Conservation (phyloP, 2,329 filamentous ascomycete species). For the Mariannaea sp. region DNA sequence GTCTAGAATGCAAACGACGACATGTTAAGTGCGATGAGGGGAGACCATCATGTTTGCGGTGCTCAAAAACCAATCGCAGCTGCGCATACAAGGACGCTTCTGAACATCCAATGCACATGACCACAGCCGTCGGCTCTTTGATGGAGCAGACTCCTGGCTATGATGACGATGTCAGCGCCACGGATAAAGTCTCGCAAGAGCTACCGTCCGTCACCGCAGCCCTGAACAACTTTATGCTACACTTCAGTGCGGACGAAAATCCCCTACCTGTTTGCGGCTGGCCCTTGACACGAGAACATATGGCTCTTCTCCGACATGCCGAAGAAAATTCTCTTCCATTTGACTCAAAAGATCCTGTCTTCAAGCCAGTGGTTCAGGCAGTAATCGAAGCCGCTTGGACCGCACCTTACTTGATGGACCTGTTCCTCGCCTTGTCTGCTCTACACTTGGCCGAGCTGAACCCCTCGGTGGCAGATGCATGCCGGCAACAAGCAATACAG, state of each 20-base stretch:
- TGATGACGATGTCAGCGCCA: not conserved
- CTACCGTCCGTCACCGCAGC: not conserved
- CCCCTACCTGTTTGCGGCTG: not conserved
- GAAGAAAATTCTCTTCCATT: not conserved
- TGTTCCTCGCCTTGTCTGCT: not conserved
- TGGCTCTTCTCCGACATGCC: conserved; percentile 4
- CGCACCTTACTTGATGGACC: conserved; percentile 8
- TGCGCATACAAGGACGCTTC: conserved; percentile 1
- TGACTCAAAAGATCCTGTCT: not conserved
- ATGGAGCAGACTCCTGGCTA: not conserved
- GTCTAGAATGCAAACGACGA: conserved; percentile 47
- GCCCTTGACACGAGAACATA: conserved; percentile 8
- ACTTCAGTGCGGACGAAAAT: not conserved
- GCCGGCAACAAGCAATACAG: conserved; percentile 15
- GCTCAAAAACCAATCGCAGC: not conserved
- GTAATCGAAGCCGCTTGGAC: conserved; percentile 4
- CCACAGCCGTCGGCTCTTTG: not conserved
- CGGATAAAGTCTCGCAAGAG: not conserved
- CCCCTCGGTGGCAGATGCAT: not conserved
- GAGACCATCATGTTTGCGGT: conserved; percentile 6
- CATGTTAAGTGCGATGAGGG: conserved; percentile 49
- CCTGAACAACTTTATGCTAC: conserved; percentile 3
- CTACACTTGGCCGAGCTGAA: conserved; percentile 9
- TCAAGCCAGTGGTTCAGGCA: not conserved
- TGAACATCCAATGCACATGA: not conserved